These are phyloP conservation scores for Trebouxia sp. DNA, from an alignment of 139 green algal genomes.

Conservation along the genomic window DNA sequence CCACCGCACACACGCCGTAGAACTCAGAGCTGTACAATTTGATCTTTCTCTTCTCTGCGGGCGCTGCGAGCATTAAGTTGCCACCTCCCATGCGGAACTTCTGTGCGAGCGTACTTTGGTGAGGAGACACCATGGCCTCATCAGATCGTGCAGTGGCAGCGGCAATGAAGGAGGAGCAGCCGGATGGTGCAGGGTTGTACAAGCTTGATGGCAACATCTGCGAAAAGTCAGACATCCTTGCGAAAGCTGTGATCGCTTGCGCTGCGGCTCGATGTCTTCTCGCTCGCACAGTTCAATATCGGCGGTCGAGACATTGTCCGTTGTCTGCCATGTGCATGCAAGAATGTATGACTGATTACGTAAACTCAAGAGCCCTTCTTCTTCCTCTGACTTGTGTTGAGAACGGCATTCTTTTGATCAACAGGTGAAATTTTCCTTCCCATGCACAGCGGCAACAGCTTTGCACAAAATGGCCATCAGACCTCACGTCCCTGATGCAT, in stretches of 20 bases:
- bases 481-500: too few relatives aligned
- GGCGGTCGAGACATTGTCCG: too few relatives aligned
- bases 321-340: too few relatives aligned
- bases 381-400: too few relatives aligned
- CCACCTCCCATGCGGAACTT: conserved; percentile 24
- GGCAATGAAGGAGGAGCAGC: not conserved
- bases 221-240: not conserved
- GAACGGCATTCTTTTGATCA: too few relatives aligned
- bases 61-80: conserved; percentile 16
- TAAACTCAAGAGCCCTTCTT: too few relatives aligned
- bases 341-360: too few relatives aligned
- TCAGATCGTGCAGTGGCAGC: not conserved
- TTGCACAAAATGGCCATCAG: too few relatives aligned
- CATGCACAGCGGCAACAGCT: too few relatives aligned
- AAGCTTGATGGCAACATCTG: conserved; percentile 29
- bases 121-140: not conserved
- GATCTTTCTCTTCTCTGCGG: conserved; percentile 53
- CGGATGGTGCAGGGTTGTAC: not conserved
- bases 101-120: conserved; percentile 26
- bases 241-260: not conserved
- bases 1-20: conserved; percentile 79
- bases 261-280: not conserved
- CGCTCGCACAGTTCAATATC: too few relatives aligned
- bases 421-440: too few relatives aligned
- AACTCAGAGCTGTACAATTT: conserved; percentile 75